Conservation (phyloP, 129 eudicot genomes). For the Arctium minus region DNA sequence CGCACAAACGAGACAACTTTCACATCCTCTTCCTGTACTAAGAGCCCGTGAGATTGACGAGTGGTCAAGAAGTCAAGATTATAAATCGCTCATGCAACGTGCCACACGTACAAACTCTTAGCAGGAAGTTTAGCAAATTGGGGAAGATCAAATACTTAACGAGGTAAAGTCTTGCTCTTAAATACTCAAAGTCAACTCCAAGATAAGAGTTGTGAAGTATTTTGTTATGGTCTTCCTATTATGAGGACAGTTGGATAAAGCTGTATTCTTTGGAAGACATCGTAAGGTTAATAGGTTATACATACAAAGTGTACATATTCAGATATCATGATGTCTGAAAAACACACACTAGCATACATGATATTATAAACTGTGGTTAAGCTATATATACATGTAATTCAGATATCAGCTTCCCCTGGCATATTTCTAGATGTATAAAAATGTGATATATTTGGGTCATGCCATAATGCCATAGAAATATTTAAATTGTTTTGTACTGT, state of each 20-base stretch:
- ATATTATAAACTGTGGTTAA: not conserved
- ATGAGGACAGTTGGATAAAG: constrained; percentile 17
- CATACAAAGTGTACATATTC: constrained; percentile 13
- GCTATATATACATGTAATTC: constrained; percentile 6
- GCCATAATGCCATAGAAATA: not conserved
- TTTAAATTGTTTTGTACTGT: not conserved
- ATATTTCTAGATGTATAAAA: not conserved
- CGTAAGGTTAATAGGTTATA: not conserved
- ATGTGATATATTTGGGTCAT: not conserved
- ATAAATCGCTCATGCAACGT: constrained; percentile 63
- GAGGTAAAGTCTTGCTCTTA: constrained; percentile 10
- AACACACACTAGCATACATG: not conserved
- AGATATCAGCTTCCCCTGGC: not conserved
- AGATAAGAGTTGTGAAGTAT: not conserved
- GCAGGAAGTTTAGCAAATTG: constrained; percentile 37
- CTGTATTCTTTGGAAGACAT: constrained; percentile 2
- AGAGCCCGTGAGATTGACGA: constrained; percentile 99
- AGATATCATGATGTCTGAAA: constrained; percentile 5
- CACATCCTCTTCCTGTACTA: constrained; percentile 96
- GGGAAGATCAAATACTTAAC: not conserved
- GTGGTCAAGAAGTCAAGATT: constrained; percentile 94
- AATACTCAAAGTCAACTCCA: not conserved
- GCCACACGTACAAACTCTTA: constrained; percentile 44
- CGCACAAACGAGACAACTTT: constrained; percentile 97
- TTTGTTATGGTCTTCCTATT: not conserved